Percentiles rank a stretch among this genome's conserved stretches.
These are phyloP conservation scores for Xerophyta viscosa DNA, from an alignment of 106 monocot genomes.

Conservation along the genomic window DNA sequence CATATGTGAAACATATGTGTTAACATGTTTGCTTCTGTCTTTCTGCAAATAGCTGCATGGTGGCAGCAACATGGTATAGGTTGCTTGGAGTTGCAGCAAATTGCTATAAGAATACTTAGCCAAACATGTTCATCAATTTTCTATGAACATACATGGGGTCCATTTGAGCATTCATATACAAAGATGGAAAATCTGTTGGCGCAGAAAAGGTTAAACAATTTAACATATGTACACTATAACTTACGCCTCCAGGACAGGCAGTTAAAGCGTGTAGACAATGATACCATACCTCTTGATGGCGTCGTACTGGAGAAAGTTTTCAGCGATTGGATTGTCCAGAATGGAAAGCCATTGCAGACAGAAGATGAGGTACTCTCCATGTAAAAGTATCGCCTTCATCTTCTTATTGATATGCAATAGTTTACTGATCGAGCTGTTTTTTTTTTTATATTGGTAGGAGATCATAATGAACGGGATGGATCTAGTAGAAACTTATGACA, in stretches of 20 bases:
- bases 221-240: conserved; percentile 39
- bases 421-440: too few relatives aligned
- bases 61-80: conserved; percentile 66
- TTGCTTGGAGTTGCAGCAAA: conserved; percentile 48
- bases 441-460: conserved; percentile 9
- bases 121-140: conserved; percentile 37
- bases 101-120: conserved; percentile 52
- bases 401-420: too few relatives aligned
- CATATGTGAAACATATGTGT: too few relatives aligned
- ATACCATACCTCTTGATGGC: conserved; percentile 15
- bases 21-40: too few relatives aligned
- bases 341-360: conserved; percentile 9
- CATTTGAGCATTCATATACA: conserved; percentile 20
- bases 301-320: conserved; percentile 27
- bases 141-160: conserved; percentile 28
- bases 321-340: conserved; percentile 30
- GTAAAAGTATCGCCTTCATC: neutral
- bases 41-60: conserved; percentile 31
- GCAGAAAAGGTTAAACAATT: conserved; percentile 7
- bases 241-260: conserved; percentile 37
- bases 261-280: conserved; percentile 10
- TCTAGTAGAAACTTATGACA: conserved; percentile 5
- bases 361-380: conserved; percentile 24
- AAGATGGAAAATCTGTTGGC: too few relatives aligned
- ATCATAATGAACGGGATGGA: conserved; percentile 17